phyloP scores from a whole-genome alignment of 345 rosid species.

The Conringia planisiliqua region DNA sequence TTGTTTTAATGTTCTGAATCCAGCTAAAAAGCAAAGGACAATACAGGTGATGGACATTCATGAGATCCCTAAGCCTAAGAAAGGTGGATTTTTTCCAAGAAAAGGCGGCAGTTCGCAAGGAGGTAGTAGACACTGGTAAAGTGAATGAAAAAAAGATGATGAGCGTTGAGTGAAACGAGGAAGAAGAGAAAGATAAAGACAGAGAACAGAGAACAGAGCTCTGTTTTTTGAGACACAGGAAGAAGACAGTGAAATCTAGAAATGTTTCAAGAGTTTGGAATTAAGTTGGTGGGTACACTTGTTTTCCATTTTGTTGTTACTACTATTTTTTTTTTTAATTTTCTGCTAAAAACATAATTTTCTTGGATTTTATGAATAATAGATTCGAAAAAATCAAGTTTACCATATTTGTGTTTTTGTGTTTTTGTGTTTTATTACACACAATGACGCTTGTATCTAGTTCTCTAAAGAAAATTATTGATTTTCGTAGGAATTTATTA shows the following conservation, averaged over 20 bases:
- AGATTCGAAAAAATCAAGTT: slow-evolving; percentile 4
- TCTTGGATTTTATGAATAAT: slow-evolving; percentile 26
- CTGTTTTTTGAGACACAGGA: slow-evolving; percentile 10
- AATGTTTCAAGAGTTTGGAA: slow-evolving; percentile 24
- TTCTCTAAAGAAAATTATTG: not conserved
- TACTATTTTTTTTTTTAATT: not conserved
- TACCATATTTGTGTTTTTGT: not conserved
- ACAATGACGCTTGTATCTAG: not conserved
- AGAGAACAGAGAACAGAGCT: slow-evolving; percentile 8
- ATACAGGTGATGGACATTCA: slow-evolving; percentile 99
- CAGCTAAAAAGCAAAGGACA: slow-evolving; percentile 98
- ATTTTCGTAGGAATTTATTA: not conserved
- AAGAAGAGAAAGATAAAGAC: slow-evolving; percentile 2
- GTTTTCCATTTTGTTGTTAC: slow-evolving; percentile 28
- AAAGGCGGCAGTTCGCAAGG: slow-evolving; percentile 88
- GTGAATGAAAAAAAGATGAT: slow-evolving; percentile 38
- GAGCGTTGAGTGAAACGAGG: slow-evolving; percentile 14
- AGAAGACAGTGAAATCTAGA: slow-evolving; percentile 19
- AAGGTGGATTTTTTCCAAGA: slow-evolving; percentile 70
- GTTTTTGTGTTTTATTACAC: too few species aligned
- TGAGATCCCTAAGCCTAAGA: slow-evolving; percentile 95
- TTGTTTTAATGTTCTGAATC: slow-evolving; percentile 26
- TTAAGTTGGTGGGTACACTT: slow-evolving; percentile 37
- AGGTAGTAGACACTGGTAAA: slow-evolving; percentile 85
- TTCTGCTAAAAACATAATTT: slow-evolving; percentile 19